Base-by-base conservation (phyloP, 768 basidiomycete genomes). In the Lactifluus subvellereus region DNA sequence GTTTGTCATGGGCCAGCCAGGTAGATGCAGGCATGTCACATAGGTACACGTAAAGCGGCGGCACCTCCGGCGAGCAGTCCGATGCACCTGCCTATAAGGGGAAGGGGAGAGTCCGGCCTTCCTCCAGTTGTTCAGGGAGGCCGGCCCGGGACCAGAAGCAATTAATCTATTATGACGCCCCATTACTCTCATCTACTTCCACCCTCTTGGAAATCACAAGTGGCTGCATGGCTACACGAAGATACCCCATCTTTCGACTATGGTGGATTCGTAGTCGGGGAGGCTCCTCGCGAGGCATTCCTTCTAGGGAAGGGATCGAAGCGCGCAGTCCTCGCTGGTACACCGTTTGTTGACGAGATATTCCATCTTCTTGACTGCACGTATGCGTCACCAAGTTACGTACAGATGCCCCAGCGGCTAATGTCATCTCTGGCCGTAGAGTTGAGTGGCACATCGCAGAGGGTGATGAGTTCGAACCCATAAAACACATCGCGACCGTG, bases 211-310 rank as follows among this genome's bases (percentile, higher is more conserved):
- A 93, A 89, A 73, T 69, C 82, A 1, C 86, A 92, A 66, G 82
- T 98, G 57, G 76, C 81, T 2, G 77, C 72, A 14, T 99, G 96
- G 96, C 83, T 95, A 35, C 84, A 84, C 8, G 96, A 99, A 75
- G 96, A 98, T 71, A 90, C 88, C 0, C 59, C 51, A 6, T 53
- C 59, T 18, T 60, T 60, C 20, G 51, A 60, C 33, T 53, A 60
- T 20, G 95, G 90, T 43, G 96, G 96, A 2, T 96, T 89, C 71
- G 93, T 98, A 53, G 96, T 99, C 9, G 96, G 96, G 14, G 95
- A 98, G 71, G 88, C 82, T 7, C 77, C 82, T 42, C 85, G 93
- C 47, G 87, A 90, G 72, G 97, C 97, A 7, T 88, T 86, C 71
- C 82, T 98, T 18, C 81, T 93, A 68, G 96, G 94, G 54, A 98